Evolutionary conservation across 2,329 filamentous ascomycete species (phyloP), one percentile per base, ranked within the genome.

Genomic region (Hymenoscyphus albidus): DNA sequence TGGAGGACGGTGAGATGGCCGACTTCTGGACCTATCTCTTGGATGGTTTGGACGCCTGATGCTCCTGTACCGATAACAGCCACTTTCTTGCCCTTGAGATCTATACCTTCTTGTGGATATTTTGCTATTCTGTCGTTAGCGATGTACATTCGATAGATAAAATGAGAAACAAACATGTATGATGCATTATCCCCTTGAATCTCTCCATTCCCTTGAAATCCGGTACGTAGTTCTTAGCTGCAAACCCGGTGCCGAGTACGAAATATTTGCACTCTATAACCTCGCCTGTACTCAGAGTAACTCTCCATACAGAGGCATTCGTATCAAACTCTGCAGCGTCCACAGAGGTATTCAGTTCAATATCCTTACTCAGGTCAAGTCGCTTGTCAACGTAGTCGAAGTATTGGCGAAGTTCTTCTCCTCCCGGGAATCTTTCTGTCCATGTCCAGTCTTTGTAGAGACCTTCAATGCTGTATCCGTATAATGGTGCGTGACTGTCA

Each of bases 1-100:
- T 87, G 81, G 70, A 86, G 85, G 2, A 87, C 81, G 2, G 74
- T 76, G 42, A 78, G 63, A 22, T 75, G n/a, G 72, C 71, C 62
- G 78, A 80, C 3, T 76, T 78, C 10, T 74, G 77, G 18, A 69
- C 76, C 55, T 74, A 71, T 56, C 54, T 72, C 70, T 58, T 73
- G 71, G 12, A 69, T 68, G 9, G 60, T 65, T 62, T 73, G 70
- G 1, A 74, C 67, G 18, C 72, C 73, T 27, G 70, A 70, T 3
- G 72, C 68, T 7, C 72, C 72, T 6, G 70, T 85, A 9, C 84
- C 84, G 59, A 87, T 83, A n/a, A 87, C 76, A 2, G 80, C 82
- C 7, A 86, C 79, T 0, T 76, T 78, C 71, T 85, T 86, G 65
- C 77, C 79, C n/a, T 76, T 71, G 64, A 79, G 78, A 59, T 83